Evolutionary conservation across 1,139 yeast species (phyloP), one percentile per base, ranked within the genome.

Genomic region (Candida freyschussii): DNA sequence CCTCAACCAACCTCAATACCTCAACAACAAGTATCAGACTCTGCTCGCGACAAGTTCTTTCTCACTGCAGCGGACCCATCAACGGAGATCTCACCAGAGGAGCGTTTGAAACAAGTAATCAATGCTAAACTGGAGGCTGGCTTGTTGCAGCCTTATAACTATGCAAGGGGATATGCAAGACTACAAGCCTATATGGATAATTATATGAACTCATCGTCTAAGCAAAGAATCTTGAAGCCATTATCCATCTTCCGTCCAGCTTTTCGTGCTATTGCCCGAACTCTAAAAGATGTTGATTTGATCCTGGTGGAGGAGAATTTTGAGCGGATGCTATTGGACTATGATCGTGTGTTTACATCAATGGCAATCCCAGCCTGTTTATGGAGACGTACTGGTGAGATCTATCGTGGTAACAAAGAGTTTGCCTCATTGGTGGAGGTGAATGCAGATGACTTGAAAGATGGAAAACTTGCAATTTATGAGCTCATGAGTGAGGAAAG

Each of bases 311-410:
- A 91, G 52, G 97, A 91, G 56, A 81, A 84, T 36, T 91, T 91
- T 56, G 98, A 91, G 59, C 68, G 97, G 40, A 84, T 89, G 95
- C 62, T 91, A 31, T 63, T 91, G 34, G 96, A 91, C 50, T 89
- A 91, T 53, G 98, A 91, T 56, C 71, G 98, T 28, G 96, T 91
- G 3, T 91, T 91, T 58, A 87, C 97, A 0, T 82, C 95, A 6
- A 87, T 89, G 96, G 96, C 96, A 7, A 87, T 91, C 36, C 98
- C 98, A 0, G 96, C 97, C 1, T 89, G 97, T 60, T 67, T 91
- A 24, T 91, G 98, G 97, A 68, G 97, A 51, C 78, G 98, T 48
- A 89, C 98, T 0, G 98, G 98, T 2, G 97, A 91, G 50, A 89
- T 91, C 5, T 91, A 86, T 52, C 65, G 97, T 42, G 97, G 96